A percentile compares a stretch with the other conserved stretches of the same genome.
Conservation (phyloP, 2,329 filamentous ascomycete genomes). For the Rhexocercosporidium sp. region DNA sequence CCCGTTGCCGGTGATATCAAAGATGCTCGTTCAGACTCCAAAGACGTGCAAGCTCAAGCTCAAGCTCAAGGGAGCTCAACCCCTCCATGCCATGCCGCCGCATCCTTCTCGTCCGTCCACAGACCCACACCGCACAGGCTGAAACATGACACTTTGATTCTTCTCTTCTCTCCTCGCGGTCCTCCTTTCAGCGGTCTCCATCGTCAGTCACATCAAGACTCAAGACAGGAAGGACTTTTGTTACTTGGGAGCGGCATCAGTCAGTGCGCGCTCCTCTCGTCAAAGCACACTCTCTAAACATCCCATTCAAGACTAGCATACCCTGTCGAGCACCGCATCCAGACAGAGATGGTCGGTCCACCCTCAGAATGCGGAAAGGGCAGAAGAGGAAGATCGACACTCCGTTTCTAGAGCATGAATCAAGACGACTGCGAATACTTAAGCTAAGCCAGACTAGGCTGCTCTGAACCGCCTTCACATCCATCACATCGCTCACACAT, state of each 20-base stretch:
- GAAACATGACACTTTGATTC: constrained; percentile 3
- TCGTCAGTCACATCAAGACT: no score
- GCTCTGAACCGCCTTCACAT: neutral
- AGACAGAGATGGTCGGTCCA: neutral
- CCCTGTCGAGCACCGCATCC: neutral
- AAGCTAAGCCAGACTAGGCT: neutral
- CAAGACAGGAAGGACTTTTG: no score
- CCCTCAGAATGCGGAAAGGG: neutral
- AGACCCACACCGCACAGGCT: constrained; percentile 6
- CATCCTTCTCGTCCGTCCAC: neutral
- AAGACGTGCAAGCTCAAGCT: neutral
- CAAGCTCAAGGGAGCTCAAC: neutral
- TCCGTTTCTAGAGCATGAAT: constrained; percentile 4
- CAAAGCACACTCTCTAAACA: neutral
- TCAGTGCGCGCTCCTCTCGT: neutral
- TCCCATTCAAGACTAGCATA: neutral
- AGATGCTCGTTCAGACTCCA: neutral
- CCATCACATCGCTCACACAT: neutral
- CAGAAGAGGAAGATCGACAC: neutral
- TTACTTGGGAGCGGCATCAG: no score
- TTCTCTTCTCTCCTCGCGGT: neutral
- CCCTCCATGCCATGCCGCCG: neutral
- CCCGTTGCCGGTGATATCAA: neutral
- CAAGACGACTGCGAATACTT: neutral
- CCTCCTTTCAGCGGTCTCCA: neutral